Base-by-base conservation (phyloP, 2,329 filamentous ascomycete genomes). In the Cladosporium oxysporum region DNA sequence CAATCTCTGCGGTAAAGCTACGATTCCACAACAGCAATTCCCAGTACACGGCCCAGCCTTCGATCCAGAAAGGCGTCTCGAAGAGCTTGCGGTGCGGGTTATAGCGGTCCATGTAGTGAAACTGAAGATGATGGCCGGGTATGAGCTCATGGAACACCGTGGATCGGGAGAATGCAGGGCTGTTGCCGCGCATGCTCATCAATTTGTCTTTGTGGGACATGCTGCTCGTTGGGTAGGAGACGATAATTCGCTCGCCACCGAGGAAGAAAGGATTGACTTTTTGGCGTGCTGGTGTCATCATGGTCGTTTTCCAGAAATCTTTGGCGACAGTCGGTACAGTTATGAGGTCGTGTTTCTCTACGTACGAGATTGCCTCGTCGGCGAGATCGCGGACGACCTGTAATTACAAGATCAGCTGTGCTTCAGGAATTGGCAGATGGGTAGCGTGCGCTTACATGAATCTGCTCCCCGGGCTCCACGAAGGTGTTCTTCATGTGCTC, bases 41-140 rank as follows among this genome's bases (percentile, higher is more conserved):
- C 85, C 85, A 88, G 72, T 88, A 88, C 69, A 87, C 80, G 11
- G 85, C 83, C 85, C 85, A 88, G 21, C 86, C 86, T 73, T 88
- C 86, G 44, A 85, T 81, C 76, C 81, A 87, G 71, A 88, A 88
- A 0, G 85, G 84, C 0, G 85, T 88, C 33, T 77, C 74, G 73
- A 88, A 88, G 7, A 87, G 70, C 23, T 74, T 73, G 5, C 85
- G 81, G 72, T 88, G 84, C 2, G 81, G 79, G 21, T 79, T 79
- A 66, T 81, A 73, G 7, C 85, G 80, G 16, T 77, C 74, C 18
- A 79, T 81, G 71, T 83, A 79, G 73, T 83, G 82, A 18, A 82
- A 74, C 71, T 88, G 85, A 31, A 87, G 76, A 61, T 85, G 80
- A 67, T 87, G 85, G 0, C 86, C 86, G 0, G 86, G 85, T 16